Base-by-base conservation (phyloP, 352 stramenopile genomes). In the Pythium coloratum region DNA sequence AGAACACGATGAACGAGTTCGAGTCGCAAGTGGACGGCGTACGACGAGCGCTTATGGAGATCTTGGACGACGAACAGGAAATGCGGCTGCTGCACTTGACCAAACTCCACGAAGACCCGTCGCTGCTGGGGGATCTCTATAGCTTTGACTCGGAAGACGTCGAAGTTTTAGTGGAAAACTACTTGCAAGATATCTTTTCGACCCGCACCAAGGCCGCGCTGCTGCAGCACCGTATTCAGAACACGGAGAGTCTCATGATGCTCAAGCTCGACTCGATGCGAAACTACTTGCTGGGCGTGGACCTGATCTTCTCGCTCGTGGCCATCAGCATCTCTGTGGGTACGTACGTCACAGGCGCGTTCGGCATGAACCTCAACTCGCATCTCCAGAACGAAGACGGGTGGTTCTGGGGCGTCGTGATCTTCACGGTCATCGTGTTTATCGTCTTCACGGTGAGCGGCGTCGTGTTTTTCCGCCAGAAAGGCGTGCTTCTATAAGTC, bases 141-240 rank as follows among this genome's bases (percentile, higher is more conserved):
- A 87, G 78, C 55, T 88, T 88, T 18, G 82, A 91, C 63, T 88
- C 81, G 8, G 82, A 91, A 69, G 81, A 89, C 67, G 82, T 81
- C 24, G 82, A 91, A 76, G 80, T 86, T 20, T 33, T 91, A 36
- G 82, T 92, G 59, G 81, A 92, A 59, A 89, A 84, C 51, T 92
- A 92, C 42, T 66, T 92, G 12, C 81, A 89, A 72, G 83, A 93
- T 47, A 93, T 93, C 38, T 88, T 90, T 58, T 89, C 84, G 14
- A 93, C 81, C 2, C 79, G 81, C 16, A 90, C 84, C 1, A 89
- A 91, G 66, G 82, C 78, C 4, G 74, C 67, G 20, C 50, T 93
- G 49, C 78, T 92, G 71, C 81, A 89, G 59, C 76, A 88, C 58
- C 81, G 84, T 42, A 92, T 92, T 54, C 76, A 83, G 24, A 92